Percentiles rank a stretch among this genome's conserved stretches.
These are phyloP conservation scores for Triticum urartu DNA, from an alignment of 176 grass and related monocot genomes.

Conservation along the genomic window DNA sequence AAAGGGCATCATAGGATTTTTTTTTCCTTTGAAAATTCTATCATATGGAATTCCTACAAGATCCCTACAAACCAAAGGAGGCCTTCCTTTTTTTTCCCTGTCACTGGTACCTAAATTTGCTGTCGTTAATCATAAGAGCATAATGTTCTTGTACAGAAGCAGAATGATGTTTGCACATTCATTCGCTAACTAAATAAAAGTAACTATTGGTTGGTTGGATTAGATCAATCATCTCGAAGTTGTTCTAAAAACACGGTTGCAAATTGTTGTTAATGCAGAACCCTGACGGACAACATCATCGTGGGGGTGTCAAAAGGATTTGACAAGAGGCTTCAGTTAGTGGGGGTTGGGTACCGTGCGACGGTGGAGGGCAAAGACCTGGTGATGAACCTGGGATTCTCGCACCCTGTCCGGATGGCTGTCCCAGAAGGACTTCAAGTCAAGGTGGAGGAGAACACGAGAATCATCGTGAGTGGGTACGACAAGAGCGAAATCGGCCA, in stretches of 20 bases:
- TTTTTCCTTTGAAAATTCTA: no score
- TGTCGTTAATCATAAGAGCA: background rate
- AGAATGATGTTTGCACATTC: background rate
- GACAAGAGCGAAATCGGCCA: slow-evolving; percentile 81
- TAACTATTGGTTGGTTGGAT: slow-evolving; percentile 4
- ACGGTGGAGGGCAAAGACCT: slow-evolving; percentile 81
- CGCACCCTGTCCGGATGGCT: slow-evolving; percentile 82
- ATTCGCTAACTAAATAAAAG: background rate
- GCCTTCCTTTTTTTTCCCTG: background rate
- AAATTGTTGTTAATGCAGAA: slow-evolving; percentile 58
- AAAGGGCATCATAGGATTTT: no score
- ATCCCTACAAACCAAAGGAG: no score
- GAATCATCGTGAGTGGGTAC: slow-evolving; percentile 73
- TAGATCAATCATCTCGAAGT: background rate
- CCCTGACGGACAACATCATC: slow-evolving; percentile 85
- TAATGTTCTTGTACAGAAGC: background rate
- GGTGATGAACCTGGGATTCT: slow-evolving; percentile 89
- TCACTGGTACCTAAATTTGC: background rate
- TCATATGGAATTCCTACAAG: no score
- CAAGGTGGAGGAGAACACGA: slow-evolving; percentile 93
- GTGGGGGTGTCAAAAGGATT: slow-evolving; percentile 96
- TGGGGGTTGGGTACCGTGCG: slow-evolving; percentile 90
- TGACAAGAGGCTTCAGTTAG: slow-evolving; percentile 78
- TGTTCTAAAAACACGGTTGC: background rate
- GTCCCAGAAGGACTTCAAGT: slow-evolving; percentile 76